Evolutionary conservation across 768 basidiomycete species (phyloP), one percentile per base, ranked within the genome.

Genomic region (Hygrophorus pudorinus): DNA sequence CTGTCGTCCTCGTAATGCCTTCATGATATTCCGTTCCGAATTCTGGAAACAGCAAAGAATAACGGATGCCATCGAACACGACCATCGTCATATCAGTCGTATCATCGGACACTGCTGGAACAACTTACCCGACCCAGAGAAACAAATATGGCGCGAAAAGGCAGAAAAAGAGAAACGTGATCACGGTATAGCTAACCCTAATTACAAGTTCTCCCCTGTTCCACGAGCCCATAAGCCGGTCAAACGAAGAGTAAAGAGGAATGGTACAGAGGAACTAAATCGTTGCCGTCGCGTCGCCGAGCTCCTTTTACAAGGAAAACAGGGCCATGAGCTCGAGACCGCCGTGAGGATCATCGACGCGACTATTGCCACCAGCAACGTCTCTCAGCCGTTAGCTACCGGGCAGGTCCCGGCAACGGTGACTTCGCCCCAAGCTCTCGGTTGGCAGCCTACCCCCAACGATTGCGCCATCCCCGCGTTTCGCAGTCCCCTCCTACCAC

Each of bases 1-100:
- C 30, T 79, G 78, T 27, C 79, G 88, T 11, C 89, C 89, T 1
- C 72, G 83, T 44, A 93, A 92, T 55, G 81, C 87, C 8, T 93
- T 90, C 69, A 87, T 81, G 67, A 71, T 80, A 56, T 81, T 73
- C 57, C 71, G 78, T 16, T 79, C 75, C 18, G 75, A 71, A 44
- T 77, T 81, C 41, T 73, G 75, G 32, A 69, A 72, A 3, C 66
- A 68, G 5, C 67, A 72, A 33, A 74, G 71, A 48, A 66, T 76
- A 47, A 57, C 51, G 40, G 61, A 64, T n/a, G 59, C 54, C 14
- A 63, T 78, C 50, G 78, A 80, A 53, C 67, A 64, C 49, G 74
- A 80, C 54, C 72, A 78, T 53, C 64, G 76, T 24, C 71, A 75
- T 46, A 75, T 79, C 53, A 76, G 75, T 37, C 70, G 73, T 45